Percentiles rank a stretch among this genome's conserved stretches.
phyloP scores from a whole-genome alignment of 2,329 filamentous ascomycete species.

The Rhynchosporium agropyri region DNA sequence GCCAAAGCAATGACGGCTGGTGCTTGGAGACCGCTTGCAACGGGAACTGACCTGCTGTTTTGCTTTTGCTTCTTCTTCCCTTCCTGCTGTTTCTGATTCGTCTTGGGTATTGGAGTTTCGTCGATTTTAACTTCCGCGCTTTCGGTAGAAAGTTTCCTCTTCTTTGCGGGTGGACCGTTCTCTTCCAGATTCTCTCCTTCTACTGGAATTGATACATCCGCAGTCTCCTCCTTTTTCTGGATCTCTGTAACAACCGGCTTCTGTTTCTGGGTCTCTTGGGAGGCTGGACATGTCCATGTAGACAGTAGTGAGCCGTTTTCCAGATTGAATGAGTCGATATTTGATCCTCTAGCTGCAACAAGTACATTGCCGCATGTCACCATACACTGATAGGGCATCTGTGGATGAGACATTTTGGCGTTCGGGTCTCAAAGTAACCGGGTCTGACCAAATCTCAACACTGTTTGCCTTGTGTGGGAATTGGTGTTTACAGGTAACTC shows the following conservation, averaged over 20 bases:
- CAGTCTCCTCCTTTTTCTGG: constrained; percentile 7
- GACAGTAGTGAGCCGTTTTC: constrained; percentile 60
- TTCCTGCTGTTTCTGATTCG: constrained; percentile 20
- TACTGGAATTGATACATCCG: constrained; percentile 20
- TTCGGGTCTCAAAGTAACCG: too few relatives aligned
- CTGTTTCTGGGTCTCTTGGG: constrained; percentile 19
- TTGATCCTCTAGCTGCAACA: constrained; percentile 73
- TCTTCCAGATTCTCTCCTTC: constrained; percentile 23
- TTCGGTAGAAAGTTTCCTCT: constrained; percentile 38
- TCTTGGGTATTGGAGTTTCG: neutral
- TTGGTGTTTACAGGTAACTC: neutral
- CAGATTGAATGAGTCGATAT: constrained; percentile 68
- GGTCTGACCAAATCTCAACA: too few relatives aligned
- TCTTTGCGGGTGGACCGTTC: constrained; percentile 39
- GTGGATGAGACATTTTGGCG: constrained; percentile 44
- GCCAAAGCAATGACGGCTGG: constrained; percentile 72
- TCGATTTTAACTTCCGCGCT: constrained; percentile 5
- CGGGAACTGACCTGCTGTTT: constrained; percentile 29
- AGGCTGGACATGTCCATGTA: constrained; percentile 40
- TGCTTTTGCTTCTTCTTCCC: constrained; percentile 30
- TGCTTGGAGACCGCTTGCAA: constrained; percentile 48
- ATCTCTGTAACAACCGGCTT: neutral
- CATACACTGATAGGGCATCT: constrained; percentile 67
- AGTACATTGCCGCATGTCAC: constrained; percentile 58
- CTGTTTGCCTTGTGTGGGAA: neutral